Evolutionary conservation across 495 filamentous ascomycete species (phyloP).

Genomic region (Penicillium canescens): DNA sequence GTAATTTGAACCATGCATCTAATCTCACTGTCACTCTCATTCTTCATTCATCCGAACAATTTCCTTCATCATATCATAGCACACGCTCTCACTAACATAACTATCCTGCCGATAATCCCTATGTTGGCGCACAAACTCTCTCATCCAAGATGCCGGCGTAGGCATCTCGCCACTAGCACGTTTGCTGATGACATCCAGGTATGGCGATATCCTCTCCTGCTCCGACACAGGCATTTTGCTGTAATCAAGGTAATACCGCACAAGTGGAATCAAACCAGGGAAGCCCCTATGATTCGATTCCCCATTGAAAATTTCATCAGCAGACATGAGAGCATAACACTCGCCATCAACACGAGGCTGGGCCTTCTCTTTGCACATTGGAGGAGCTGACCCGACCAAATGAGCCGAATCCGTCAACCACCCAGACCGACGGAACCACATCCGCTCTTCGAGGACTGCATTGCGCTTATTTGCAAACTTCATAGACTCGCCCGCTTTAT

Average conservation of each 20-base stretch:
- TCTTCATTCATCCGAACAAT: constrained; percentile 37
- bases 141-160: constrained; percentile 82
- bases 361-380: background rate
- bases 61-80: constrained; percentile 72
- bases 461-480: constrained; percentile 76
- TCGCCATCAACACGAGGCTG: constrained; percentile 61
- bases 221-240: constrained; percentile 82
- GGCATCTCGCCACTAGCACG: constrained; percentile 76
- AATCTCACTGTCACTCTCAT: background rate
- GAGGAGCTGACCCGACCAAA: constrained; percentile 46
- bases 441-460: constrained; percentile 71
- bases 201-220: constrained; percentile 71
- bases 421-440: constrained; percentile 64
- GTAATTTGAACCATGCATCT: background rate
- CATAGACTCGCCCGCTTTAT: constrained; percentile 72
- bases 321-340: constrained; percentile 72
- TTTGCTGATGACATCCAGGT: constrained; percentile 74
- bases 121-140: constrained; percentile 70
- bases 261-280: constrained; percentile 80
- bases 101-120: constrained; percentile 68
- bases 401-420: constrained; percentile 54
- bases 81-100: constrained; percentile 67
- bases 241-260: constrained; percentile 80
- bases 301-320: constrained; percentile 86
- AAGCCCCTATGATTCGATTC: constrained; percentile 27